phyloP scores from a whole-genome alignment of 1,284 basidiomycete species.

The Inonotus obliquus region DNA sequence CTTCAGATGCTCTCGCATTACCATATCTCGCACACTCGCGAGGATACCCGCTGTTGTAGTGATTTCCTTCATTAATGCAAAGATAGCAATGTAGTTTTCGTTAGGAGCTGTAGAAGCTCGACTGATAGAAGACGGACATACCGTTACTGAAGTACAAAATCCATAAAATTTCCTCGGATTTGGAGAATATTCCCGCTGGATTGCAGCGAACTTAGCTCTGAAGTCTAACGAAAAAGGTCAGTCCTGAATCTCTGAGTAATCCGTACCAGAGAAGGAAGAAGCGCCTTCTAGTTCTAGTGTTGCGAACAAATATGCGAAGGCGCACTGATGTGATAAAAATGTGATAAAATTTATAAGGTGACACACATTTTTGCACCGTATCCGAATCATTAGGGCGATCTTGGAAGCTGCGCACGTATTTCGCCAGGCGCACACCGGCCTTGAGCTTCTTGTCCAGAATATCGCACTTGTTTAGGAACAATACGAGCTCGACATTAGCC shows the following conservation, averaged over 20 bases:
- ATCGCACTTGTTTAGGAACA: constrained; percentile 63
- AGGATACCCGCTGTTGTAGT: constrained; percentile 73
- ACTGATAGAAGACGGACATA: constrained; percentile 27
- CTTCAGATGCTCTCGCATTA: constrained; percentile 61
- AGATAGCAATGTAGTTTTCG: neutral
- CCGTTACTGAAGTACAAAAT: constrained; percentile 74
- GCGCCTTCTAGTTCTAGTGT: neutral
- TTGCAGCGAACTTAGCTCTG: constrained; percentile 23
- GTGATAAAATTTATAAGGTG: neutral
- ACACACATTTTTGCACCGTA: constrained; percentile 49
- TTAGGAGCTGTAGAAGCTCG: neutral
- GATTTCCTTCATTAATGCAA: constrained; percentile 45
- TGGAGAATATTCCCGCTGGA: constrained; percentile 23
- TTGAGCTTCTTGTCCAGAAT: constrained; percentile 50
- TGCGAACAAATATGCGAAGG: neutral
- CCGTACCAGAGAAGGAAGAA: neutral
- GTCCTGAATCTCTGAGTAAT: neutral
- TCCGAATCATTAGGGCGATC: constrained; percentile 47
- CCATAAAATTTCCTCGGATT: constrained; percentile 59
- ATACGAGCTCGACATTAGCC: constrained; percentile 46
- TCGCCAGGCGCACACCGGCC: constrained; percentile 46
- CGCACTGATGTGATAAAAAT: neutral
- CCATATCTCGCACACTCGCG: constrained; percentile 69
- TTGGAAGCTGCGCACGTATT: constrained; percentile 49
- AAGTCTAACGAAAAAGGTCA: constrained; percentile 14